Conservation (phyloP, 1,139 yeast genomes). For the Suhomyces atakaporum region DNA sequence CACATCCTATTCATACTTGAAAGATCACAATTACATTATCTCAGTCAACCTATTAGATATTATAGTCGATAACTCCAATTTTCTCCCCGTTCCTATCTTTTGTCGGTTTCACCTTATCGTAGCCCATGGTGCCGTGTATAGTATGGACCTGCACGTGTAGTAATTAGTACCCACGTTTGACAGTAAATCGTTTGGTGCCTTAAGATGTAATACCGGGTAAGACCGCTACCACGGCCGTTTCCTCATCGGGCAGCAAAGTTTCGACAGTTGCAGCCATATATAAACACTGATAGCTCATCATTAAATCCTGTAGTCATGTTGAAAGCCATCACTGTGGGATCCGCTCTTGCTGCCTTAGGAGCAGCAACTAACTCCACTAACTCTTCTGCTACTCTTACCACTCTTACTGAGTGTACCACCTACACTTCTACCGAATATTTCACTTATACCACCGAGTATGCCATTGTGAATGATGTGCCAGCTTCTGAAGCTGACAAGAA, state of each 20-base stretch:
- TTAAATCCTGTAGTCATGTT: neutral
- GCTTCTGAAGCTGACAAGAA: conserved; percentile 16
- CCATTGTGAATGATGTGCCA: conserved; percentile 15
- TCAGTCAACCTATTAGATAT: no score
- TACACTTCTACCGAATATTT: conserved; percentile 12
- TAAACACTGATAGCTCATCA: neutral
- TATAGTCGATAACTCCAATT: no score
- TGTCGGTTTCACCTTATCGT: no score
- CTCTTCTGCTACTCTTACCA: conserved; percentile 7
- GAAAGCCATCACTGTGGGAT: conserved; percentile 9
- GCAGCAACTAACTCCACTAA: conserved; percentile 6
- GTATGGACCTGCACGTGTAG: no score
- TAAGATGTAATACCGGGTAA: no score
- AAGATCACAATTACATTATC: no score
- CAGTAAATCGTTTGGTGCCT: no score
- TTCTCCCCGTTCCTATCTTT: no score
- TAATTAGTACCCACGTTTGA: no score
- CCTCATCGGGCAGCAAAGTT: neutral
- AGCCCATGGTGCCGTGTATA: no score
- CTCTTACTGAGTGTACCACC: conserved; percentile 13
- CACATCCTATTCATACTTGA: no score
- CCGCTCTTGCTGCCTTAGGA: conserved; percentile 9
- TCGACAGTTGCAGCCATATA: conserved; percentile 2
- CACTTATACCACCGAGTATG: conserved; percentile 13
- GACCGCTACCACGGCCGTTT: no score